Base-by-base conservation (phyloP, 176 grass and related monocot species). In the Aegilops longissima region DNA sequence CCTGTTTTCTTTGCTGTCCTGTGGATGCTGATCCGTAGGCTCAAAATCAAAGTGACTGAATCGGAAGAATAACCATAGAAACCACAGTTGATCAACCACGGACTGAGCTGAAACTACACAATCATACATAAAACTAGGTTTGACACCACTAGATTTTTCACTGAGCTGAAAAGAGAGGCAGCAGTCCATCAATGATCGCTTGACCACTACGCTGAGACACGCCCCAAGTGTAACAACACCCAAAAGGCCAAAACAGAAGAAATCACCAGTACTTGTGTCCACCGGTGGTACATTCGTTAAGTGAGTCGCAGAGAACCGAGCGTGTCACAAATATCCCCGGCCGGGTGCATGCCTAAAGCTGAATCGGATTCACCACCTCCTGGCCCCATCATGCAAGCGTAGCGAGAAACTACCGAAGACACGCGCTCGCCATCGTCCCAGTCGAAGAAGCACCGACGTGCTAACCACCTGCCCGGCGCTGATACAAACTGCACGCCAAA, bases 361-460 rank as follows among this genome's bases (percentile, higher is more conserved):
- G 62, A 30, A 61, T 36, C 71, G 4, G 4, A 6, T 11, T 6
- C 42, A 10, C 51, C 35, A 24, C 8, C 5, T 5, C 47, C 74
- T 14, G 2, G 10, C 33, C 52, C 17, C 6, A 10, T 16, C 24
- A 66, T 2, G 29, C 14, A 21, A 27, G 31, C 4, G 2, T 21
- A 0, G 20, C 9, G 31, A 31, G 66, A 35, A 70, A 59, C 1
- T 4, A 3, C 35, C 29, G 7, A 27, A n/a, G 9, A 45, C 31
- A 24, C 9, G 11, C 61, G 12, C 4, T 24, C 44, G 44, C 45
- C 35, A 3, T 23, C 71, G 12, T 70, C 78, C 83, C 83, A 82
- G 71, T 85, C 47, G 61, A 87, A 93, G 77, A 90, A 90, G 67
- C 94, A 90, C 16, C 66, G 34, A 39, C 94, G 91, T 79, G 44